These are phyloP conservation scores for Acacia concinna DNA, from an alignment of 331 rosid species.

Conservation along the genomic window DNA sequence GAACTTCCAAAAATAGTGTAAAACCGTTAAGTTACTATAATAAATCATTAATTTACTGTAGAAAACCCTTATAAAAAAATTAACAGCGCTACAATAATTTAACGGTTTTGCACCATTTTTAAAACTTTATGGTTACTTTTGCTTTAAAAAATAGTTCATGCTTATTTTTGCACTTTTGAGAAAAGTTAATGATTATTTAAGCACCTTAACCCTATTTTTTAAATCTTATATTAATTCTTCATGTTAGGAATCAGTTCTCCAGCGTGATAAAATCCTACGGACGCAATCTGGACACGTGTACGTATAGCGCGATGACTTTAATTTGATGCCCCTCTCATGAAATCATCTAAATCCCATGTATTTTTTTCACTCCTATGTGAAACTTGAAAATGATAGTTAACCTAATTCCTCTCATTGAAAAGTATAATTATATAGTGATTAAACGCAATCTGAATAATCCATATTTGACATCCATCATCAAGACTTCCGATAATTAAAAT, in stretches of 20 bases:
- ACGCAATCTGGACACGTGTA: neutral
- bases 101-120: too few relatives aligned
- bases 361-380: neutral
- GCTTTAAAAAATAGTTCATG: too few relatives aligned
- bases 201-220: too few relatives aligned
- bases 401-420: neutral
- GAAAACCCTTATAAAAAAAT: too few relatives aligned
- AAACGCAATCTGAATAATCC: neutral
- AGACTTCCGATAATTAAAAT: neutral
- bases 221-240: neutral
- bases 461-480: neutral
- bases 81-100: too few relatives aligned
- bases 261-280: neutral
- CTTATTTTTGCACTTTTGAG: too few relatives aligned
- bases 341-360: neutral
- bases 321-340: neutral
- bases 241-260: neutral
- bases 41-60: too few relatives aligned
- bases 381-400: neutral
- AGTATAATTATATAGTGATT: neutral
- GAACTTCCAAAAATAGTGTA: too few relatives aligned
- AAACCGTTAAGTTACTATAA: too few relatives aligned
- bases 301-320: too few relatives aligned
- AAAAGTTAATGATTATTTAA: too few relatives aligned
- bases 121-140: too few relatives aligned